Base-by-base conservation (phyloP, 352 stramenopile genomes). In the Phytopythium chamaehyphon region DNA sequence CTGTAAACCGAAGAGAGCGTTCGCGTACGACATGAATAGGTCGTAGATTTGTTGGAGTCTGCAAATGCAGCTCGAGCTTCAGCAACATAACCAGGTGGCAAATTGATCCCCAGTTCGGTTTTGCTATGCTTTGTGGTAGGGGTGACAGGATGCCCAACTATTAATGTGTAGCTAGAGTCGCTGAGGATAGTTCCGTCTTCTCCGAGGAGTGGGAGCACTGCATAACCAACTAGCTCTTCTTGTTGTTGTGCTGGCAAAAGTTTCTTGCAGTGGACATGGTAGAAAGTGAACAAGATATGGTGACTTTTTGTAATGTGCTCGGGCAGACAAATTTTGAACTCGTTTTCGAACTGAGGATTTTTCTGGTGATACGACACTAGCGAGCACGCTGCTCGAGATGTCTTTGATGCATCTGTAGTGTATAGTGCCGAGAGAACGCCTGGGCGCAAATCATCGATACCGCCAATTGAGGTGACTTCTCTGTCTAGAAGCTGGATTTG, bases 181-280 rank as follows among this genome's bases (percentile, higher is more conserved):
- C 73, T 59, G 0, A 90, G 28, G 21, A 88, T 54, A 0, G 76
- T 73, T 15, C 78, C 81, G 22, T 81, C 59, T 50, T 59, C 66
- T 16, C 65, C 57, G 1, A 90, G 42, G 8, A 92, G 19, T 3
- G 81, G 78, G 0, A 90, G 40, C 0, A 60, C 64, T 5, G 76
- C 70, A 26, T 75, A 86, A 2, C 76, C 78, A 0, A 90, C 47
- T 8, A 92, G 61, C 26, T 92, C 78, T 54, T 88, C 73, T 21
- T 85, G 78, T 11, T 66, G 66, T 42, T 92, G 76, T 22, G 63
- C 69, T 0, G 64, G 57, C 26, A 70, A 66, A 2, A 89, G 45
- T 36, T 90, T 92, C 55, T 92, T 92, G 68, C 81, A 92, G 51
- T 92, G 78, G 0, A 92, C 78, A 56, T 92, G 81, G 43, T 83